phyloP scores from a whole-genome alignment of 352 stramenopile genomes.

The Albugo candida region DNA sequence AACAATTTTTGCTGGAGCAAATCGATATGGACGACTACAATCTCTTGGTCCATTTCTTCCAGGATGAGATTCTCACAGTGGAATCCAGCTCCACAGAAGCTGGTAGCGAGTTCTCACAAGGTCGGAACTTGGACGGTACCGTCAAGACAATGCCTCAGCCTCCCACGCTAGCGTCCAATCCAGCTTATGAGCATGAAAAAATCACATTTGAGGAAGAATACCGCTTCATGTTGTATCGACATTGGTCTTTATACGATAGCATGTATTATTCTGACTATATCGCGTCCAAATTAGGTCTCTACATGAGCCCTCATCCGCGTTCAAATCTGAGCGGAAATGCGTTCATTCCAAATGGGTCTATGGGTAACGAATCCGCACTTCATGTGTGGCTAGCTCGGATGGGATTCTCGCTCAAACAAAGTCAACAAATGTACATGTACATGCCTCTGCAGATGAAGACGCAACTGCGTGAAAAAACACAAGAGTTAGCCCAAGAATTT shows the following conservation, averaged over 20 bases:
- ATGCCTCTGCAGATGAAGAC: constrained; percentile 86
- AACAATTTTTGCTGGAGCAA: constrained; percentile 86
- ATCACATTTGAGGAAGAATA: constrained; percentile 86
- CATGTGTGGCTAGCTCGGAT: constrained; percentile 94
- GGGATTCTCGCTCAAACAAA: constrained; percentile 90
- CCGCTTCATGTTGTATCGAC: constrained; percentile 92
- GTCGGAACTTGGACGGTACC: neutral
- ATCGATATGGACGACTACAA: constrained; percentile 88
- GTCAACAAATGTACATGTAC: constrained; percentile 90
- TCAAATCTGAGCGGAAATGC: constrained; percentile 3
- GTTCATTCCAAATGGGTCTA: neutral
- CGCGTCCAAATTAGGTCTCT: constrained; percentile 69
- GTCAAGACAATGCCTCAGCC: neutral
- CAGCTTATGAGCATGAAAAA: constrained; percentile 53
- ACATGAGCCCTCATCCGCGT: constrained; percentile 14
- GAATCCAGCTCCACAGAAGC: constrained; percentile 3
- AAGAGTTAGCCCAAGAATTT: constrained; percentile 87
- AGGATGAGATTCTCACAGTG: constrained; percentile 77
- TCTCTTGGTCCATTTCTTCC: constrained; percentile 72
- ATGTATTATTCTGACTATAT: constrained; percentile 96
- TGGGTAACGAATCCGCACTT: constrained; percentile 15
- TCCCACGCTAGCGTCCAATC: constrained; percentile 11
- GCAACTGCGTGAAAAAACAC: constrained; percentile 82
- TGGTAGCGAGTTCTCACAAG: constrained; percentile 1
- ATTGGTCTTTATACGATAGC: constrained; percentile 87